Evolutionary conservation across 352 stramenopile genomes (phyloP), one percentile per base, ranked within the genome.

Genomic region (Pythium rhizo-oryzae): DNA sequence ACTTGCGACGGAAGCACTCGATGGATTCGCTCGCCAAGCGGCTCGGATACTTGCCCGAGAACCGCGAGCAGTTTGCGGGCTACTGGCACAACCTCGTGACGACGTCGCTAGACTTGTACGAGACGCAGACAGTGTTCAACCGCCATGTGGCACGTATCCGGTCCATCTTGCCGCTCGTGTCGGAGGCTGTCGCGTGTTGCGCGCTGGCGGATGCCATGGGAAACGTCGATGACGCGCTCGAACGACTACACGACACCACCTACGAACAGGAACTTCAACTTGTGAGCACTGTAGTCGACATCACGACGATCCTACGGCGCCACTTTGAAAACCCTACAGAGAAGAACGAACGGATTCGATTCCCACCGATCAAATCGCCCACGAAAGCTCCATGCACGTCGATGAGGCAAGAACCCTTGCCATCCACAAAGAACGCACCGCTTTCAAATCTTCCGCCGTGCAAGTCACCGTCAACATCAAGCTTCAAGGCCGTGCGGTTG

Each of bases 251-350:
- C 43, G 80, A 84, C 53, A 39, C 74, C 13, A 77, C 60, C 13
- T 90, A 90, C 44, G 74, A 90, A 28, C 74, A 79, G 8, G 84
- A 93, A 35, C 68, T 93, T 16, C 74, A 77, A 12, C 87, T 87
- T 49, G 65, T 93, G 21, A 85, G 78, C 56, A 72, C 71, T 6
- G 68, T 84, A 23, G 70, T 90, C 19, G 80, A 90, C 19, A 68
- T 93, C 18, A n/a, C 59, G 0, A 74, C 57, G 41, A 65, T 76
- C 7, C 19, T 85, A 16, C 49, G 76, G 28, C 55, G 60, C 2
- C 65, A 65, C 18, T 80, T 82, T 28, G 37, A 9, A 1, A 19
- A 9, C n/a, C 33, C 23, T 15, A 55, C 21, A 13, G 21, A 62
- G 4, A 39, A 18, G 15, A 25, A 21, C 2, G 19, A 58, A 33